phyloP scores from a whole-genome alignment of 441 rosid genomes.

The Pelargonium citronellum region DNA sequence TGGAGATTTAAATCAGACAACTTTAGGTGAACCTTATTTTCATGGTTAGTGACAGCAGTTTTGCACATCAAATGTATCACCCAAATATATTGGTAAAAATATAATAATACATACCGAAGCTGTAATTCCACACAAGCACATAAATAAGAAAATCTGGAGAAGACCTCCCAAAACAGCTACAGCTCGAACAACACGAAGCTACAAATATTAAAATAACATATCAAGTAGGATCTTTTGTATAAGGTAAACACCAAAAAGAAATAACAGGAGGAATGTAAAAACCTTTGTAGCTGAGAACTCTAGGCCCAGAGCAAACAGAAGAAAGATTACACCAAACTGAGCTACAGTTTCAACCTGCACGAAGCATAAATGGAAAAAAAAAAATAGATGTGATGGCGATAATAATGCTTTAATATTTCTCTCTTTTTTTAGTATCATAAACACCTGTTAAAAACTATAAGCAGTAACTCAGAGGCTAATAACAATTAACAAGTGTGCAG shows the following conservation, averaged over 20 bases:
- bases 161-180: constrained; percentile 95
- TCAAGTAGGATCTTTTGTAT: not conserved
- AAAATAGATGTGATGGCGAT: not conserved
- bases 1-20: not conserved
- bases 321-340: constrained; percentile 95
- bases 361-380: constrained; percentile 10
- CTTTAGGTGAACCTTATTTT: not conserved
- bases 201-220: constrained; percentile 25
- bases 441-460: not conserved
- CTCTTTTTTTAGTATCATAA: not conserved
- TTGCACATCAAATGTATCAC: not conserved
- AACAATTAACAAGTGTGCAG: not conserved
- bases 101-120: constrained; percentile 53
- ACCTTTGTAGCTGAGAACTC: constrained; percentile 91
- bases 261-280: constrained; percentile 13
- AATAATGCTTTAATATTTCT: too few species aligned
- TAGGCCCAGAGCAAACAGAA: constrained; percentile 88
- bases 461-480: not conserved
- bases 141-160: constrained; percentile 85
- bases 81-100: not conserved
- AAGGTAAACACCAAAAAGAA: not conserved
- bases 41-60: not conserved
- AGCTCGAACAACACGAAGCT: constrained; percentile 95
- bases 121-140: constrained; percentile 84
- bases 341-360: constrained; percentile 94